phyloP scores from a whole-genome alignment of 805 yeast species.

The Suhomyces tanzawaensis region DNA sequence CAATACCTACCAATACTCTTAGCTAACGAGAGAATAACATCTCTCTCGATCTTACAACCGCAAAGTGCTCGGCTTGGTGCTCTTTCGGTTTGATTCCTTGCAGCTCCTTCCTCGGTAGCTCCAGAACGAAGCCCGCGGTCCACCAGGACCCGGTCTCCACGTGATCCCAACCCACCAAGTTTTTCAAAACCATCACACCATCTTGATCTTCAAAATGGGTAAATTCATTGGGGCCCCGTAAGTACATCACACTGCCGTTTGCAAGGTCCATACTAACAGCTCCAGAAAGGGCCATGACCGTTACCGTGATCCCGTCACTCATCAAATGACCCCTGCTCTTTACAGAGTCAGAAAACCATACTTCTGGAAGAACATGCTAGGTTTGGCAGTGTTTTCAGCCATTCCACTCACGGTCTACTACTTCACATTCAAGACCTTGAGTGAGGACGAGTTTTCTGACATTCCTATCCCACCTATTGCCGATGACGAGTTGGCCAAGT shows the following conservation, averaged over 20 bases:
- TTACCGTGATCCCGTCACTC: conserved; percentile 61
- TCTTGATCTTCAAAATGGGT: conserved; percentile 8
- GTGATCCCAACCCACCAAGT: no score
- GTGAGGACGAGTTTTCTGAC: conserved; percentile 80
- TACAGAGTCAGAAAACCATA: conserved; percentile 86
- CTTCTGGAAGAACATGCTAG: conserved; percentile 70
- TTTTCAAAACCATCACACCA: neutral
- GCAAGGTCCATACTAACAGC: conserved; percentile 8
- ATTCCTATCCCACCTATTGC: conserved; percentile 93
- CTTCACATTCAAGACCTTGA: conserved; percentile 62
- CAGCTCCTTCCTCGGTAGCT: no score
- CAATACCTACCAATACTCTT: no score
- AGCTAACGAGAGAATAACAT: no score
- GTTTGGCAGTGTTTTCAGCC: conserved; percentile 57
- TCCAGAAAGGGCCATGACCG: conserved; percentile 42
- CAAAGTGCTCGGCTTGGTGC: no score
- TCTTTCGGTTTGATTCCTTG: no score
- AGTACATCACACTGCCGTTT: conserved; percentile 4
- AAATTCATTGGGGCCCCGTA: conserved; percentile 18
- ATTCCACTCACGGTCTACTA: conserved; percentile 66
- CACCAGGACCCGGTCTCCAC: no score
- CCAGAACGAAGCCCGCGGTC: no score
- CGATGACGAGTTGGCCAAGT: conserved; percentile 68
- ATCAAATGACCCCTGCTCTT: conserved; percentile 91
- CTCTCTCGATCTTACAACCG: no score